Base-by-base conservation (phyloP, 2,329 filamentous ascomycete species). In the Ophiostoma perfectum region DNA sequence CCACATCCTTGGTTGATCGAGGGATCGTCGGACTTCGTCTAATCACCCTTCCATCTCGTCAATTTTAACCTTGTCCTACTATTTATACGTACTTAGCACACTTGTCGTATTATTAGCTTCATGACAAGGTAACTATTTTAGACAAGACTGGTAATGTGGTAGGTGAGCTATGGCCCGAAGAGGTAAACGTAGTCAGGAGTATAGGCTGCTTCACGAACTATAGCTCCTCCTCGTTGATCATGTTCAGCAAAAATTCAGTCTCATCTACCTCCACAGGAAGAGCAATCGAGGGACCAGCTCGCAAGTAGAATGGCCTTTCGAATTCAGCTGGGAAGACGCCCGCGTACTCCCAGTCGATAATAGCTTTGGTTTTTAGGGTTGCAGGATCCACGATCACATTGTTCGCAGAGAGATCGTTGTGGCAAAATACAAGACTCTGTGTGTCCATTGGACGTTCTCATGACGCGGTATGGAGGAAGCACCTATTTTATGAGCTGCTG, bases 311-410 rank as follows among this genome's bases (percentile, higher is more conserved):
- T 4, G 14, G 67, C 47, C 67, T 69, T 67, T 77, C 75, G 67
- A 77, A 77, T 65, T 73, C 70, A 2, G 63, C 42, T 2, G 75
- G 74, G 49, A 70, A 75, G 68, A 75, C 75, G 6, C 74, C 74
- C 12, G 67, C 72, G 66, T 73, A 74, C 67, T 76, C 74, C 74
- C 74, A 74, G 69, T 75, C 74, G 60, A 76, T 70, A 52, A 74
- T 73, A 39, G 71, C 73, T 8, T 69, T 71, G 49, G 75, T 74
- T 60, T 70, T 72, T 36, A 74, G 67, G n/a, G 72, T 74, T 3
- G 60, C 66, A 9, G 73, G 72, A 68, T 75, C 68, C 60, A 76
- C 73, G 16, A 74, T 71, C 45, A 75, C 66, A 58, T 75, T 74
- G 64, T 72, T 68, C 47, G 71, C 69, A n/a, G 70, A 18, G 68